These are phyloP conservation scores for Fraxinus excelsior DNA, from an alignment of 257 asterid genomes.

Conservation along the genomic window DNA sequence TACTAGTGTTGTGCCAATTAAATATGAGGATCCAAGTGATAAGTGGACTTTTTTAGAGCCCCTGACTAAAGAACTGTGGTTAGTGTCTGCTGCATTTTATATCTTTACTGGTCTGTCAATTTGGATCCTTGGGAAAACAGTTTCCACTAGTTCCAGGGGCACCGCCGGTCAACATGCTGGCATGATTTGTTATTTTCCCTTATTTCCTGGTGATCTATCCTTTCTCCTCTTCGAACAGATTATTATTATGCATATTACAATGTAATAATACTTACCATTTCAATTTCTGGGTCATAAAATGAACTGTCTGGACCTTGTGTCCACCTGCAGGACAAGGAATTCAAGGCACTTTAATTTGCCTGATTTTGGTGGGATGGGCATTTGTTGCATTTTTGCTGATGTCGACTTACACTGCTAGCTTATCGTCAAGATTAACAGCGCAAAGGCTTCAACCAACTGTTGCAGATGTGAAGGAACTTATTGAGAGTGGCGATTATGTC, in stretches of 20 bases:
- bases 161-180: constrained; percentile 39
- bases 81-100: constrained; percentile 27
- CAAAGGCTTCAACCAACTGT: constrained; percentile 38
- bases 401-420: constrained; percentile 57
- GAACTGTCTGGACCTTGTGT: background rate
- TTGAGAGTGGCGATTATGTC: constrained; percentile 30
- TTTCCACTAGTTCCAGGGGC: constrained; percentile 17
- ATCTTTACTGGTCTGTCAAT: constrained; percentile 25
- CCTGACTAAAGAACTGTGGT: constrained; percentile 37
- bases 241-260: background rate
- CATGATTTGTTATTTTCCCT: constrained; percentile 40
- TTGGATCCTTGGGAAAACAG: constrained; percentile 38
- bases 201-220: constrained; percentile 32
- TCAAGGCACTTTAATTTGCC: constrained; percentile 36
- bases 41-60: constrained; percentile 32
- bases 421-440: constrained; percentile 50
- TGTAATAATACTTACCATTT: no score
- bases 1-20: constrained; percentile 30
- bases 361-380: constrained; percentile 49
- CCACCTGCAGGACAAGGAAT: constrained; percentile 43
- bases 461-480: constrained; percentile 38
- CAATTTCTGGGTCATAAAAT: background rate
- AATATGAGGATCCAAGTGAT: constrained; percentile 26
- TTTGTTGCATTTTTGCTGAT: constrained; percentile 47
- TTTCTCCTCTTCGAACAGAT: background rate